Evolutionary conservation across 2,329 filamentous ascomycete genomes (phyloP).

Genomic region (Trichoderma semiorbis): DNA sequence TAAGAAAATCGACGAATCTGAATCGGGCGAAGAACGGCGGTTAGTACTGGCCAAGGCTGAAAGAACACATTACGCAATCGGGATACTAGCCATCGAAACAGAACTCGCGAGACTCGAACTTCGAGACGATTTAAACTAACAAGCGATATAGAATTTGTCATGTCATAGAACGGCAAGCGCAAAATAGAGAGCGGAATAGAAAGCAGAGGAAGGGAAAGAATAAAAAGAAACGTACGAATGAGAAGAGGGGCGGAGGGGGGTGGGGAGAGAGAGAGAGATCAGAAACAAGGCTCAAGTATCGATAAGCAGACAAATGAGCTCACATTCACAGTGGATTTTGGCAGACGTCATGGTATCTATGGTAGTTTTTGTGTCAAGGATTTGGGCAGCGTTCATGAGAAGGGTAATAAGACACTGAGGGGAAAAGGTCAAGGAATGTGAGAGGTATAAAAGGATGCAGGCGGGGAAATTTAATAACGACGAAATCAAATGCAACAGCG

Average conservation of each 20-base stretch:
- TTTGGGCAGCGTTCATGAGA: background rate
- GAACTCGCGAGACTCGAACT: slow-evolving; percentile 65
- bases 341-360: background rate
- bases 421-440: background rate
- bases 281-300: background rate
- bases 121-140: slow-evolving; percentile 17
- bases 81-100: slow-evolving; percentile 72
- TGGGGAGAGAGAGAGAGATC: background rate
- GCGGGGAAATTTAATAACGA: background rate
- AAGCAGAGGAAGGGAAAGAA: background rate
- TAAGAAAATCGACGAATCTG: slow-evolving; percentile 47
- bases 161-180: background rate
- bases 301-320: background rate
- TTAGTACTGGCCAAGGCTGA: slow-evolving; percentile 61
- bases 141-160: background rate
- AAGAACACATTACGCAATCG: slow-evolving; percentile 71
- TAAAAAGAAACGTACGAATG: background rate
- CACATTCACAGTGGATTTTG: background rate
- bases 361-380: background rate
- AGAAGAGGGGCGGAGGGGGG: too few species aligned
- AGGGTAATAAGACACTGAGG: background rate
- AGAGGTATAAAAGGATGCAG: background rate
- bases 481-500: background rate
- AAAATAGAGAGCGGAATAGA: background rate
- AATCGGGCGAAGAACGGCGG: slow-evolving; percentile 38